phyloP scores from a whole-genome alignment of 2,329 filamentous ascomycete species.

The Claviceps humidiphila region DNA sequence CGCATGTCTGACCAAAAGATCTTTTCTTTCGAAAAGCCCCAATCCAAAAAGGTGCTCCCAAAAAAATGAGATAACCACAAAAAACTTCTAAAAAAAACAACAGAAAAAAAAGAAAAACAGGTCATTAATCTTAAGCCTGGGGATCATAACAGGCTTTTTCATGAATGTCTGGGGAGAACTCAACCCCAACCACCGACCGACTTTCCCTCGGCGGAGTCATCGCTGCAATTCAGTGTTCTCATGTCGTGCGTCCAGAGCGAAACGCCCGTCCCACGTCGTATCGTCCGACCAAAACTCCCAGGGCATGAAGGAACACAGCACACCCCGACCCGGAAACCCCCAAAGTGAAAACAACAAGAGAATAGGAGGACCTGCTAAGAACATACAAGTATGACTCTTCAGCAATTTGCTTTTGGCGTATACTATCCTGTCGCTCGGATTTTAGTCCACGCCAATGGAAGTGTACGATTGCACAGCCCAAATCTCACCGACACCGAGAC shows the following conservation, averaged over 20 bases:
- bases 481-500: too few species aligned
- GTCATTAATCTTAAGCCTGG: constrained; percentile 21
- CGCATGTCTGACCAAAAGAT: constrained; percentile 1
- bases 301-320: background rate
- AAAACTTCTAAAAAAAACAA: too few species aligned
- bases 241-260: constrained; percentile 17
- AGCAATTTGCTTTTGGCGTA: background rate
- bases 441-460: too few species aligned
- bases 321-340: too few species aligned
- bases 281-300: constrained; percentile 7
- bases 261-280: constrained; percentile 9
- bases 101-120: too few species aligned
- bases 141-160: constrained; percentile 22
- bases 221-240: constrained; percentile 12
- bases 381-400: constrained; percentile 19
- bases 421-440: too few species aligned
- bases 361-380: constrained; percentile 13
- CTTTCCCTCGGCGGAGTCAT: constrained; percentile 11
- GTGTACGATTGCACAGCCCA: too few species aligned
- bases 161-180: too few species aligned
- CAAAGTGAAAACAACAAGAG: background rate
- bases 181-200: constrained; percentile 2
- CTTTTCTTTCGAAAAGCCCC: background rate
- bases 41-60: constrained; percentile 7
- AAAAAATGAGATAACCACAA: background rate